A percentile compares a stretch with the other conserved stretches of the same genome.
phyloP scores from a whole-genome alignment of 2,329 filamentous ascomycete genomes.

The Fusarium floridanum region DNA sequence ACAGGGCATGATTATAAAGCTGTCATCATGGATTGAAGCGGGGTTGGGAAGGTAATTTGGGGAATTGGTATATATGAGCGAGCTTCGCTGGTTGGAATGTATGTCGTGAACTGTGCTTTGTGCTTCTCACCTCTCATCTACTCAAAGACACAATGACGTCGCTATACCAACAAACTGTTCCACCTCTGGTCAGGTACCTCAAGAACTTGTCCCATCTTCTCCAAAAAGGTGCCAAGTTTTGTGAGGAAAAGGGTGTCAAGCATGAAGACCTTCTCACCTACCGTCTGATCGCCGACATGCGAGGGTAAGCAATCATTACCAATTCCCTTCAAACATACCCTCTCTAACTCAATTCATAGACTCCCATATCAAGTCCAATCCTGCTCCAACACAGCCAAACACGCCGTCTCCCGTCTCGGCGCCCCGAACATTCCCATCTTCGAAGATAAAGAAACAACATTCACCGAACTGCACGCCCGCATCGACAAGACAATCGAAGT shows the following conservation, averaged over 20 bases:
- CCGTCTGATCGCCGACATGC: slow-evolving; percentile 41
- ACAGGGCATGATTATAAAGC: not conserved
- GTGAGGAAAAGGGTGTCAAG: slow-evolving; percentile 37
- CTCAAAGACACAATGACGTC: slow-evolving; percentile 33
- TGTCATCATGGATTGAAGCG: not conserved
- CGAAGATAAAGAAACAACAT: slow-evolving; percentile 44
- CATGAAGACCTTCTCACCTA: slow-evolving; percentile 38
- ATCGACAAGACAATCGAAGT: slow-evolving; percentile 44
- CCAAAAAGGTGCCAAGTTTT: slow-evolving; percentile 35
- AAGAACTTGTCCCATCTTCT: slow-evolving; percentile 43
- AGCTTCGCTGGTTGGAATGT: too few relatives aligned
- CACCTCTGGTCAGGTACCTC: slow-evolving; percentile 48
- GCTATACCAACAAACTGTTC: slow-evolving; percentile 42
- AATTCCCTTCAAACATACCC: not conserved
- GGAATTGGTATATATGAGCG: not conserved
- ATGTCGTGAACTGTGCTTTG: too few relatives aligned
- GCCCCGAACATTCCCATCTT: slow-evolving; percentile 29
- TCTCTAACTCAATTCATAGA: slow-evolving; percentile 5
- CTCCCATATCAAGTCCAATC: slow-evolving; percentile 43
- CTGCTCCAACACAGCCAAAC: slow-evolving; percentile 45
- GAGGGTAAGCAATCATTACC: slow-evolving; percentile 17
- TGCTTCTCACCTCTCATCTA: not conserved
- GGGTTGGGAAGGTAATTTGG: not conserved
- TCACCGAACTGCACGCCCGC: slow-evolving; percentile 48
- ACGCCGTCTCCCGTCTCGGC: slow-evolving; percentile 35